Evolutionary conservation across 805 yeast genomes (phyloP).

Genomic region (Yamadazyma ubonensis): DNA sequence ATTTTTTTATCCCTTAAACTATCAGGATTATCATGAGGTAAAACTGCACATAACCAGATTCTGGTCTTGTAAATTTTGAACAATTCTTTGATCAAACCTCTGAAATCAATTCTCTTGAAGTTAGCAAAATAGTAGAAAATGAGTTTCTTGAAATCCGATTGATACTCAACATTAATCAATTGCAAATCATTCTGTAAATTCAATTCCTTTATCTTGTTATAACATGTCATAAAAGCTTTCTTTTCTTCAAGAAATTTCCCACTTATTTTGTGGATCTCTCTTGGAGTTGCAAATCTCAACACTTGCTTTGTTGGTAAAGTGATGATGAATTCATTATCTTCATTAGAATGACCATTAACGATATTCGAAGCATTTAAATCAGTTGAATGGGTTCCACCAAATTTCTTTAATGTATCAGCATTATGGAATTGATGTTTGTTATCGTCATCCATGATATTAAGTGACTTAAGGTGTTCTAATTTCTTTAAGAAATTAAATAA

Average conservation of each 20-base stretch:
- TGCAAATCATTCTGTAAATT: conserved; percentile 46
- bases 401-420: conserved; percentile 18
- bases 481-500: conserved; percentile 73
- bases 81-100: conserved; percentile 43
- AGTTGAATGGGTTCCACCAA: conserved; percentile 42
- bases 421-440: conserved; percentile 9
- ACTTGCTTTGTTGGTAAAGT: conserved; percentile 74
- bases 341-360: conserved; percentile 42
- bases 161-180: conserved; percentile 45
- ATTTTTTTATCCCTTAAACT: conserved; percentile 17
- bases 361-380: conserved; percentile 33
- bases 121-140: conserved; percentile 48
- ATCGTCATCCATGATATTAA: conserved; percentile 33
- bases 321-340: conserved; percentile 62
- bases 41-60: conserved; percentile 48
- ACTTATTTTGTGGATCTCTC: conserved; percentile 61
- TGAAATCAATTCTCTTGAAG: conserved; percentile 41
- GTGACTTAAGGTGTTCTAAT: conserved; percentile 61
- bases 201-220: conserved; percentile 45
- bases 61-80: conserved; percentile 47
- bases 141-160: conserved; percentile 45
- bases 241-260: conserved; percentile 69
- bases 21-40: conserved; percentile 37
- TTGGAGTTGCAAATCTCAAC: conserved; percentile 70
- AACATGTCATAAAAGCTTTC: conserved; percentile 66